Percentiles rank a stretch among this genome's conserved stretches.
phyloP scores from a whole-genome alignment of 1,139 yeast genomes.

The Zygosaccharomyces pseudobailii region DNA sequence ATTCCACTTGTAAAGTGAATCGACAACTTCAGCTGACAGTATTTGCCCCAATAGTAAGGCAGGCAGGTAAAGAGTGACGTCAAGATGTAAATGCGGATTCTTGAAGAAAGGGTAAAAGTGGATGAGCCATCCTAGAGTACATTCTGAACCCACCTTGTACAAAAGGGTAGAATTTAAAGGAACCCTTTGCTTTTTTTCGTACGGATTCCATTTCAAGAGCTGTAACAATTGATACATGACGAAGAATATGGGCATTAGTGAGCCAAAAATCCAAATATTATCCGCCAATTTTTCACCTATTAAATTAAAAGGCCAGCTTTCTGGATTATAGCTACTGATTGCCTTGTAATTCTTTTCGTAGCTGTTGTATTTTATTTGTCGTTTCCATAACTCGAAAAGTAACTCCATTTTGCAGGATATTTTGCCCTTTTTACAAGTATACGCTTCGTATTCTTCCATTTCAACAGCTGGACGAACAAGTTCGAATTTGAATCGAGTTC shows the following conservation, averaged over 20 bases:
- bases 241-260: conserved; percentile 8
- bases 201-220: conserved; percentile 22
- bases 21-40: conserved; percentile 29
- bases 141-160: conserved; percentile 38
- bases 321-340: conserved; percentile 9
- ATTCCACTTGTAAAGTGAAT: conserved; percentile 12
- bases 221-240: conserved; percentile 1
- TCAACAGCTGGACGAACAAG: conserved; percentile 4
- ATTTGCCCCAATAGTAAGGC: conserved; percentile 56
- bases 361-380: conserved; percentile 22
- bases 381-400: conserved; percentile 13
- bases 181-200: conserved; percentile 5
- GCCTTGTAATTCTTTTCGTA: conserved; percentile 15
- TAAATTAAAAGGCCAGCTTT: conserved; percentile 21
- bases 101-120: conserved; percentile 52
- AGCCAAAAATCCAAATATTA: conserved; percentile 22
- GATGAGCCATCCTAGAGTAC: conserved; percentile 51
- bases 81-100: conserved; percentile 49
- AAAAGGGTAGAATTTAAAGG: conserved; percentile 9
- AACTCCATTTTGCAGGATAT: conserved; percentile 3
- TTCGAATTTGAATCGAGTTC: conserved; percentile 65
- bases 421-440: not conserved
- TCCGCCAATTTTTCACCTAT: conserved; percentile 6
- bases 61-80: conserved; percentile 49
- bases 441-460: conserved; percentile 7